These are phyloP conservation scores for Hypoxylon sp. DNA, from an alignment of 2,329 filamentous ascomycete genomes.

Conservation along the genomic window DNA sequence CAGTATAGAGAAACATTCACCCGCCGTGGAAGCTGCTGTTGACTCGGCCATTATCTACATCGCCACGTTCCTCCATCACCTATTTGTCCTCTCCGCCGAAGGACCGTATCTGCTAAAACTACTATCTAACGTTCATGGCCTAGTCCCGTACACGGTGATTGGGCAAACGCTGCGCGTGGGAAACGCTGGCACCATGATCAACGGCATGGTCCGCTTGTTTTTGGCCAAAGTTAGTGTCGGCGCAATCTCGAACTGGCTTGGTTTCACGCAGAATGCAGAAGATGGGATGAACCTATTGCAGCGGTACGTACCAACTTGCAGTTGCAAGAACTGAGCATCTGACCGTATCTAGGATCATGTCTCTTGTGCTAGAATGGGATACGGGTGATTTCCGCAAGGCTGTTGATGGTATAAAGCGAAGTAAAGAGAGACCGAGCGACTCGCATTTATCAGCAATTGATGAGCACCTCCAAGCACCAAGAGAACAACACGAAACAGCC, in stretches of 20 bases:
- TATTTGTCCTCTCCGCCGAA: slow-evolving; percentile 76
- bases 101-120: slow-evolving; percentile 77
- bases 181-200: slow-evolving; percentile 84
- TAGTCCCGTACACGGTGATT: slow-evolving; percentile 76
- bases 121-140: slow-evolving; percentile 71
- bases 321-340: background rate
- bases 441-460: slow-evolving; percentile 68
- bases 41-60: slow-evolving; percentile 66
- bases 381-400: slow-evolving; percentile 72
- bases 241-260: slow-evolving; percentile 80
- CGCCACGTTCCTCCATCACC: slow-evolving; percentile 76
- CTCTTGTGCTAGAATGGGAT: slow-evolving; percentile 76
- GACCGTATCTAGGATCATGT: slow-evolving; percentile 67
- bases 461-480: slow-evolving; percentile 60
- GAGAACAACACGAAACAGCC: slow-evolving; percentile 64
- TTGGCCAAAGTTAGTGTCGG: slow-evolving; percentile 80
- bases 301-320: slow-evolving; percentile 45
- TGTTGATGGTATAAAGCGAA: slow-evolving; percentile 69
- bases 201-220: slow-evolving; percentile 74
- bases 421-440: slow-evolving; percentile 65
- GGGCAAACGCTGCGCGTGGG: slow-evolving; percentile 77
- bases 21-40: slow-evolving; percentile 68
- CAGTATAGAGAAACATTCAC: slow-evolving; percentile 69
- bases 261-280: slow-evolving; percentile 72
- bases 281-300: slow-evolving; percentile 85